These are phyloP conservation scores for Datisca glomerata DNA, from an alignment of 306 rosid genomes.

Conservation along the genomic window DNA sequence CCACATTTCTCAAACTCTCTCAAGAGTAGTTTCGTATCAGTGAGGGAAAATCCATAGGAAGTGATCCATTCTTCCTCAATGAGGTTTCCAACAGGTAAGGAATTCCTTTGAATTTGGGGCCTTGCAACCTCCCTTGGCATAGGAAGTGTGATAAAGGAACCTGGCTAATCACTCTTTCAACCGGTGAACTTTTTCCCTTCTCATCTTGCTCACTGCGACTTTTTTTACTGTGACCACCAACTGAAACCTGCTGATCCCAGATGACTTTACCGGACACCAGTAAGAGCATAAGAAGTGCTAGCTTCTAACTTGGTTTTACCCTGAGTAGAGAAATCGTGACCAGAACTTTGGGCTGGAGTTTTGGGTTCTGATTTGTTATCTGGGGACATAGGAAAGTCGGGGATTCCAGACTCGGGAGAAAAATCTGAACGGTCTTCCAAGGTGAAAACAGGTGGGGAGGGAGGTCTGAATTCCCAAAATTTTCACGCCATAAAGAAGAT, in stretches of 20 bases:
- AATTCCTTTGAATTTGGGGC: constrained; percentile 71
- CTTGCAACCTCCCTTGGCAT: constrained; percentile 86
- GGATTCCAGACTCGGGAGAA: constrained; percentile 87
- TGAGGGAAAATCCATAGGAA: constrained; percentile 81
- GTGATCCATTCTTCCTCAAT: constrained; percentile 96
- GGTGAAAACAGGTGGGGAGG: constrained; percentile 95
- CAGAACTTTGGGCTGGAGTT: constrained; percentile 39
- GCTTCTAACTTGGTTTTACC: constrained; percentile 52
- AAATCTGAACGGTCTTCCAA: constrained; percentile 86
- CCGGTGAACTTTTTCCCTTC: constrained; percentile 77
- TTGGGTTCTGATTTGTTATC: constrained; percentile 62
- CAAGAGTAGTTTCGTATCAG: constrained; percentile 72
- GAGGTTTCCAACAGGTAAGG: constrained; percentile 54
- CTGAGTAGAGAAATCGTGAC: constrained; percentile 49
- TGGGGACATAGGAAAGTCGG: constrained; percentile 74
- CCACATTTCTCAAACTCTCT: constrained; percentile 98
- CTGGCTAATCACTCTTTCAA: constrained; percentile 90
- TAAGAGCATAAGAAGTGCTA: constrained; percentile 64
- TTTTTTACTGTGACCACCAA: constrained; percentile 79
- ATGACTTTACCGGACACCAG: constrained; percentile 52
- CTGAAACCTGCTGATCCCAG: constrained; percentile 47
- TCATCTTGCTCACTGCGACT: constrained; percentile 71
- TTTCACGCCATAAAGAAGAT: constrained; percentile 84
- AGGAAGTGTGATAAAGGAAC: constrained; percentile 80
- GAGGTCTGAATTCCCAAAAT: constrained; percentile 55